Percentiles rank a stretch among this genome's conserved stretches.
Conservation (phyloP, 208 protist genomes). For the Wallacemonas sp. region DNA sequence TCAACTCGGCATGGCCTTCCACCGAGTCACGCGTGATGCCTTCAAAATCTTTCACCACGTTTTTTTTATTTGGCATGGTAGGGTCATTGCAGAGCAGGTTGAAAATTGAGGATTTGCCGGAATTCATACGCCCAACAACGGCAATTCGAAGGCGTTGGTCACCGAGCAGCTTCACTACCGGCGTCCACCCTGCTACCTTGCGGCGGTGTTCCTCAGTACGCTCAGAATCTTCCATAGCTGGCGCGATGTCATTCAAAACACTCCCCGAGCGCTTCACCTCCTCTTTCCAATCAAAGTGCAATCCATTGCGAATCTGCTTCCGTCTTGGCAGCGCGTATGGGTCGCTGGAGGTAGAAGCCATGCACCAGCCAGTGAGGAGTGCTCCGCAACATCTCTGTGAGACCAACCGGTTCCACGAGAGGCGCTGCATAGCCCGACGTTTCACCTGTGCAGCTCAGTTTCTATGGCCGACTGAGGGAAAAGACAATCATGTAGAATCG, state of each 20-base stretch:
- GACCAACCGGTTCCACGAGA: background rate
- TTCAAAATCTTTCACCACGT: constrained; percentile 82
- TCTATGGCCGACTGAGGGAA: too few species aligned
- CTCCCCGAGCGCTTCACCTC: constrained; percentile 59
- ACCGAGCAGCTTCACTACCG: constrained; percentile 77
- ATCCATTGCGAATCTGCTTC: constrained; percentile 49
- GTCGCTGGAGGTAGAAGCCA: background rate
- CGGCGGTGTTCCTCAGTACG: constrained; percentile 74
- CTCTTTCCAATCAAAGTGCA: constrained; percentile 63
- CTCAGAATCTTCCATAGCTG: constrained; percentile 53
- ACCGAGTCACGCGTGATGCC: constrained; percentile 90
- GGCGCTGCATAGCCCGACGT: background rate
- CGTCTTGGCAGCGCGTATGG: constrained; percentile 38
- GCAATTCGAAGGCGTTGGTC: constrained; percentile 86
- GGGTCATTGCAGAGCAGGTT: constrained; percentile 82
- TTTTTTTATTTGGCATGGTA: constrained; percentile 51
- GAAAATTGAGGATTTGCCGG: constrained; percentile 90
- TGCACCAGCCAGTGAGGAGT: background rate
- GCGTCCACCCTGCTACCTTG: constrained; percentile 75
- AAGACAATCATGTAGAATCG: too few species aligned
- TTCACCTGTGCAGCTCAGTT: too few species aligned
- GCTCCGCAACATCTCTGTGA: background rate
- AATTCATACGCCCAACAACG: constrained; percentile 89
- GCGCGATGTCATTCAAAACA: constrained; percentile 73
- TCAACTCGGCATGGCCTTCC: constrained; percentile 65